Conservation (phyloP, 1,284 basidiomycete species). For the Trametes sp. region DNA sequence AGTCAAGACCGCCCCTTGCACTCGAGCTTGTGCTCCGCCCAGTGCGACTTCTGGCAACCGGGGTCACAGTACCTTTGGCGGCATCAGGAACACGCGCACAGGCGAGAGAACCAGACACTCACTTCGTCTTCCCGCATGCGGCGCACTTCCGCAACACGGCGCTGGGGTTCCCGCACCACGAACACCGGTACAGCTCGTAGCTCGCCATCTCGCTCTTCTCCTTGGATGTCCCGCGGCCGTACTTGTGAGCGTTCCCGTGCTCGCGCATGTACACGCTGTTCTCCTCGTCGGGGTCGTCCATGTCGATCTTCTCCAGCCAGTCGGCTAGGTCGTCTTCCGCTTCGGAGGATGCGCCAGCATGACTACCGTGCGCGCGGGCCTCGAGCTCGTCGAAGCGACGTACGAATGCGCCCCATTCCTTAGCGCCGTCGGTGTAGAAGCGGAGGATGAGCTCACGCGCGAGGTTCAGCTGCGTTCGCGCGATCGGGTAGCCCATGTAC, state of each 20-base stretch:
- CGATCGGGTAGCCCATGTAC: conserved; percentile 50
- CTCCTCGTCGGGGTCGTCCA: conserved; percentile 31
- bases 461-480: conserved; percentile 55
- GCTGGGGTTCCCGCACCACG: conserved; percentile 66
- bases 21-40: conserved; percentile 44
- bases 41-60: conserved; percentile 58
- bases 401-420: conserved; percentile 54
- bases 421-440: conserved; percentile 48
- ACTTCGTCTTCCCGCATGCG: conserved; percentile 49
- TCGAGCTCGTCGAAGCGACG: conserved; percentile 35
- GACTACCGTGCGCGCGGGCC: conserved; percentile 45
- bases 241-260: background rate
- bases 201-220: conserved; percentile 2
- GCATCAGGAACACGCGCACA: conserved; percentile 1
- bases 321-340: conserved; percentile 56
- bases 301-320: conserved; percentile 20
- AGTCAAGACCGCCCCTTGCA: conserved; percentile 25
- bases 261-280: background rate
- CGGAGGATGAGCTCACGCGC: conserved; percentile 52
- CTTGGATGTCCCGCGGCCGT: background rate
- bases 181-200: conserved; percentile 55
- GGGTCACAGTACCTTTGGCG: conserved; percentile 55
- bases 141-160: conserved; percentile 51
- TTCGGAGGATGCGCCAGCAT: conserved; percentile 42
- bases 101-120: background rate